phyloP scores from a whole-genome alignment of 208 protist species.

The Angomonas ambiguus region DNA sequence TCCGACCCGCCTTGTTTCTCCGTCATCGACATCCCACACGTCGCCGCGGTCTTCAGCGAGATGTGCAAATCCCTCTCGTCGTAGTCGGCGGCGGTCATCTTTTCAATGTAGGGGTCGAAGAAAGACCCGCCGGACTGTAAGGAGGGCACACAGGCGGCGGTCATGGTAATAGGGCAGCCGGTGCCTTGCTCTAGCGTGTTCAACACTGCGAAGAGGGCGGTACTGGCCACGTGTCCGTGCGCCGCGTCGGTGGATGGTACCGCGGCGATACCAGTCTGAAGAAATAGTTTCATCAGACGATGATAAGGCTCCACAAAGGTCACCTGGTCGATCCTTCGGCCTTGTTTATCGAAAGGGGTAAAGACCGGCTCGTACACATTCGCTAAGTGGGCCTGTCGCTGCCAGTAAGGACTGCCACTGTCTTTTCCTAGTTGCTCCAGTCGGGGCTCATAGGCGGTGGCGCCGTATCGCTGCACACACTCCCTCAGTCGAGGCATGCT shows the following conservation, averaged over 20 bases:
- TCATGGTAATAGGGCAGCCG: slow-evolving; percentile 39
- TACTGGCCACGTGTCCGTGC: slow-evolving; percentile 21
- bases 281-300: slow-evolving; percentile 20
- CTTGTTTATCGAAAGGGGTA: slow-evolving; percentile 24
- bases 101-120: slow-evolving; percentile 4
- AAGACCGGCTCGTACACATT: slow-evolving; percentile 23
- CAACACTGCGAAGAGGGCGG: slow-evolving; percentile 10
- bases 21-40: slow-evolving; percentile 41
- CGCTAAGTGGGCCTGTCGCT: slow-evolving; percentile 10
- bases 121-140: not conserved
- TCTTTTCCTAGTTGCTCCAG: slow-evolving; percentile 2
- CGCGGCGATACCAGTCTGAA: slow-evolving; percentile 9
- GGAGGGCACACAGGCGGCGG: slow-evolving; percentile 22
- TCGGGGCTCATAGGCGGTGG: not conserved
- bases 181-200: slow-evolving; percentile 24
- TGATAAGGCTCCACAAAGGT: slow-evolving; percentile 28
- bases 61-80: slow-evolving; percentile 21
- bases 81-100: slow-evolving; percentile 19
- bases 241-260: not conserved
- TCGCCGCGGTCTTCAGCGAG: slow-evolving; percentile 22
- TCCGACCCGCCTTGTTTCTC: slow-evolving; percentile 43
- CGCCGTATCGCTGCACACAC: slow-evolving; percentile 8
- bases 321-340: slow-evolving; percentile 26
- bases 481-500: not conserved
- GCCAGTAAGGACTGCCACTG: slow-evolving; percentile 3